Conservation (phyloP, 257 asterid genomes). For the Gardenia jasminoides region DNA sequence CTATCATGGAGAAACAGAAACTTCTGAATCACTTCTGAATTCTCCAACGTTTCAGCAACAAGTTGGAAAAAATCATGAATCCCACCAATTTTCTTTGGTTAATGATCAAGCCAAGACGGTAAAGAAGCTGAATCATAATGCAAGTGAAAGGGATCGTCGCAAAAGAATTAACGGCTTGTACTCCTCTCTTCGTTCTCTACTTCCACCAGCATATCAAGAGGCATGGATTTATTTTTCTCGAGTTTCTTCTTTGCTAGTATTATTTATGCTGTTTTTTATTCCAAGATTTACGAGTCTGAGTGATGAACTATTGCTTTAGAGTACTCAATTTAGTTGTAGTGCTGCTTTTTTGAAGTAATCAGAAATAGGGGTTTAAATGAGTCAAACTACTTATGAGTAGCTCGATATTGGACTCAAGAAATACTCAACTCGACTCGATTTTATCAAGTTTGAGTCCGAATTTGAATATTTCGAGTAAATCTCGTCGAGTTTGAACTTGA, state of each 20-base stretch:
- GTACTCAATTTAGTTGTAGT: background rate
- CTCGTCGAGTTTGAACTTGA: too few relatives aligned
- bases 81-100: background rate
- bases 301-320: too few relatives aligned
- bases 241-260: background rate
- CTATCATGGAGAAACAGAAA: conserved; percentile 14
- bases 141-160: conserved; percentile 79
- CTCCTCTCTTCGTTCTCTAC: conserved; percentile 62
- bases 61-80: background rate
- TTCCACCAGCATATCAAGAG: conserved; percentile 56
- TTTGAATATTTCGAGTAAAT: too few relatives aligned
- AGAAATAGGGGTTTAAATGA: too few relatives aligned
- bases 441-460: too few relatives aligned
- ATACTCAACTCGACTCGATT: too few relatives aligned
- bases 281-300: too few relatives aligned
- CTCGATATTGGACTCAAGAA: too few relatives aligned
- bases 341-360: background rate
- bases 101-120: conserved; percentile 8
- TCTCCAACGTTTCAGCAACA: conserved; percentile 1
- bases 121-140: conserved; percentile 73
- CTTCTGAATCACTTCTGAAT: conserved; percentile 13
- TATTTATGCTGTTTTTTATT: too few relatives aligned
- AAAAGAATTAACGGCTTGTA: conserved; percentile 56
- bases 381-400: too few relatives aligned
- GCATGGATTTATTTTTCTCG: conserved; percentile 10